Conservation (phyloP, 2,329 filamentous ascomycete genomes). For the Cladosporium oxysporum region DNA sequence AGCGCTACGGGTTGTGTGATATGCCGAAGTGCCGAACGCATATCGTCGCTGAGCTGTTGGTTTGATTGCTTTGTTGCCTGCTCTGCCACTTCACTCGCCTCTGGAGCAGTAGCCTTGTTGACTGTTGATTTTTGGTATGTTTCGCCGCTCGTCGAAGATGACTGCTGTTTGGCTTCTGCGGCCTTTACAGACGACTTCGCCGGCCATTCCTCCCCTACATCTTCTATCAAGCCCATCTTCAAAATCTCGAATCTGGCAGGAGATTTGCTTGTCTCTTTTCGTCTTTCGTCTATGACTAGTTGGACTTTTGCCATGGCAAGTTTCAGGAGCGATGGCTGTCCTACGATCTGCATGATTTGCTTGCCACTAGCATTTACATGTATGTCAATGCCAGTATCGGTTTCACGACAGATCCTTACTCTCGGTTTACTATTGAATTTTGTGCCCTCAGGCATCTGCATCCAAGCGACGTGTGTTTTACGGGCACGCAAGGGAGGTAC, state of each 20-base stretch:
- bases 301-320: not conserved
- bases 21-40: slow-evolving; percentile 41
- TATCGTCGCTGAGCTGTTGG: slow-evolving; percentile 13
- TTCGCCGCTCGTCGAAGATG: not conserved
- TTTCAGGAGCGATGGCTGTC: not conserved
- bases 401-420: not conserved
- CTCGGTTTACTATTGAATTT: not conserved
- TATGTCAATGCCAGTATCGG: not conserved
- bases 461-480: not conserved
- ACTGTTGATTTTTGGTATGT: not conserved
- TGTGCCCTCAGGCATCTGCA: not conserved
- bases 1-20: slow-evolving; percentile 60
- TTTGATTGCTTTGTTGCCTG: not conserved
- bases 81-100: slow-evolving; percentile 21
- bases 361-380: not conserved
- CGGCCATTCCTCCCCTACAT: not conserved
- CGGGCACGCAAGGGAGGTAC: not conserved
- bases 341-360: not conserved
- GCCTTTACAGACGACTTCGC: not conserved
- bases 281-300: not conserved
- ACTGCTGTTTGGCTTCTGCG: not conserved
- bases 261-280: not conserved
- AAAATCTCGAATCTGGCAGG: not conserved
- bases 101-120: not conserved
- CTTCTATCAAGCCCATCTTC: not conserved